Conservation (phyloP, 2,329 filamentous ascomycete genomes). For the Pseudocercospora musae region DNA sequence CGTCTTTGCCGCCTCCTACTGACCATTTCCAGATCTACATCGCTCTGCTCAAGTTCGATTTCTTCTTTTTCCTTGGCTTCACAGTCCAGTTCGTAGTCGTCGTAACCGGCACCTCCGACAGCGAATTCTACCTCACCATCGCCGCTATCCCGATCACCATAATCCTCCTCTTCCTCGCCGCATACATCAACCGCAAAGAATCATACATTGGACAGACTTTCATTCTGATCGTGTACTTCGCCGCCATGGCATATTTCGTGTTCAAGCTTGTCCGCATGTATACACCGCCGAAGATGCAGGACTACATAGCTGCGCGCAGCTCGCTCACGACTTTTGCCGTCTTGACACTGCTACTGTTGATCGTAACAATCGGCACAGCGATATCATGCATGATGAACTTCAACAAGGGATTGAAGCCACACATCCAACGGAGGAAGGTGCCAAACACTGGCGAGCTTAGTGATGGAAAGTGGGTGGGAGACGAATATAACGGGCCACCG, state of each 20-base stretch:
- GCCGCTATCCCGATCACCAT: conserved; percentile 91
- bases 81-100: conserved; percentile 98
- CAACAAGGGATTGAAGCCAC: conserved; percentile 80
- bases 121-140: conserved; percentile 82
- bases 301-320: conserved; percentile 76
- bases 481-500: conserved; percentile 25
- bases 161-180: conserved; percentile 77
- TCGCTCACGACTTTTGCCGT: conserved; percentile 91
- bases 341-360: conserved; percentile 82
- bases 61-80: conserved; percentile 99
- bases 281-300: conserved; percentile 45
- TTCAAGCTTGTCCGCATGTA: conserved; percentile 99
- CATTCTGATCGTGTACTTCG: conserved; percentile 81
- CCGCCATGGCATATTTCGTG: conserved; percentile 88
- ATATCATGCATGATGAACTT: conserved; percentile 89
- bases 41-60: conserved; percentile 95
- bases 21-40: conserved; percentile 77
- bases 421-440: conserved; percentile 55
- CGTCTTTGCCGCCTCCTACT: not conserved
- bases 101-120: conserved; percentile 62
- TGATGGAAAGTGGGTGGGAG: conserved; percentile 22
- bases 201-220: conserved; percentile 71
- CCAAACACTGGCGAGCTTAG: conserved; percentile 19
- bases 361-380: conserved; percentile 84
- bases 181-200: conserved; percentile 80